Conservation (phyloP, 352 stramenopile genomes). For the Pythium chondricola region DNA sequence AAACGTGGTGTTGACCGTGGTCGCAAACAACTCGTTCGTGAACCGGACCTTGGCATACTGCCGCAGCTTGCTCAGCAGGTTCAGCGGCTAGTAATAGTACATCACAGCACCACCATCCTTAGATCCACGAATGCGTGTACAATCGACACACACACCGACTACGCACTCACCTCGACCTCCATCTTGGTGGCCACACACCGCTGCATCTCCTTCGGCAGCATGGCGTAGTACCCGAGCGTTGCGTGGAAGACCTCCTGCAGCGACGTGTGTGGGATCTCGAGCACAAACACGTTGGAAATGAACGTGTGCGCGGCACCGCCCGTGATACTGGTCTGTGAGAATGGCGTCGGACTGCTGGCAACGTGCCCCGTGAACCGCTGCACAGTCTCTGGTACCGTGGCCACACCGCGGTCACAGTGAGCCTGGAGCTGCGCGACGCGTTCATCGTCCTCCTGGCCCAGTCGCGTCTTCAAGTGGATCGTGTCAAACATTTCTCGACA, state of each 20-base stretch:
- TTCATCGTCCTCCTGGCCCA: conserved; percentile 13
- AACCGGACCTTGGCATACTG: conserved; percentile 41
- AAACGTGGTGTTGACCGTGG: conserved; percentile 38
- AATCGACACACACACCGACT: neutral
- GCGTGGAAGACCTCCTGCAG: conserved; percentile 27
- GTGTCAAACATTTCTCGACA: conserved; percentile 43
- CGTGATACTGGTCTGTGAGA: conserved; percentile 58
- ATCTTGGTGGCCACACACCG: conserved; percentile 23
- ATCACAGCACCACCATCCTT: too few relatives aligned
- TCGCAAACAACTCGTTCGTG: conserved; percentile 30
- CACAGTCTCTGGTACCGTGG: conserved; percentile 28
- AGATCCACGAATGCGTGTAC: too few relatives aligned
- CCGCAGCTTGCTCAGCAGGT: conserved; percentile 22
- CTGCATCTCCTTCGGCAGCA: conserved; percentile 27
- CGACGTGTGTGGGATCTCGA: conserved; percentile 34
- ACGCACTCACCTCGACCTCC: conserved; percentile 20
- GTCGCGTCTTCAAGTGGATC: conserved; percentile 30
- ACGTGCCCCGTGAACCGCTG: conserved; percentile 30
- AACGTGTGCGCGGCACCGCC: conserved; percentile 38
- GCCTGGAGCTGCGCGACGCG: conserved; percentile 28
- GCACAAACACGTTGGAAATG: conserved; percentile 45
- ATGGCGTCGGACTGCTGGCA: conserved; percentile 31
- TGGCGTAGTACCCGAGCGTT: conserved; percentile 30
- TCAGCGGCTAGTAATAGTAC: conserved; percentile 16
- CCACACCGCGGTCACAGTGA: conserved; percentile 30